Percentiles rank a stretch among this genome's conserved stretches.
phyloP scores from a whole-genome alignment of 768 basidiomycete genomes.

The Boletus barrowsii region DNA sequence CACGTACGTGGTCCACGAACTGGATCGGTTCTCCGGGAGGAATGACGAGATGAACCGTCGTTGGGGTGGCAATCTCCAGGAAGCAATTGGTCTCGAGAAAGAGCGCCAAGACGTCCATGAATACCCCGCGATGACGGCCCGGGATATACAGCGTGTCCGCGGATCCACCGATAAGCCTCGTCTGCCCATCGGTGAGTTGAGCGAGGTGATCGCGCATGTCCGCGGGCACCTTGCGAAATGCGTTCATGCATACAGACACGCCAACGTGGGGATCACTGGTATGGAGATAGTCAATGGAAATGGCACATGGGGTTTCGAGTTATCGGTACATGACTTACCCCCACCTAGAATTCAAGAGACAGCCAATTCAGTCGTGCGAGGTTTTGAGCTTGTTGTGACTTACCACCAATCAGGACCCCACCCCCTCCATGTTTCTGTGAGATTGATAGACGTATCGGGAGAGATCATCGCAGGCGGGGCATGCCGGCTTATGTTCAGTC shows the following conservation, averaged over 20 bases:
- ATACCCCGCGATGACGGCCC: constrained; percentile 35
- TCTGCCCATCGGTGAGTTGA: constrained; percentile 30
- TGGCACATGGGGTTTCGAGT: background rate
- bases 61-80: constrained; percentile 48
- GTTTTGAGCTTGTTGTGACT: constrained; percentile 2
- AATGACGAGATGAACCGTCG: constrained; percentile 41
- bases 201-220: constrained; percentile 38
- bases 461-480: constrained; percentile 41
- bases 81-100: constrained; percentile 50
- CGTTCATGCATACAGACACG: constrained; percentile 41
- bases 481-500: constrained; percentile 27
- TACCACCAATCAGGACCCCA: constrained; percentile 46
- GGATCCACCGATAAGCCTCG: constrained; percentile 46
- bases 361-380: constrained; percentile 7
- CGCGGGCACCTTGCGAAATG: constrained; percentile 35
- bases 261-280: constrained; percentile 43
- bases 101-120: constrained; percentile 41
- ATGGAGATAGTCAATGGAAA: background rate
- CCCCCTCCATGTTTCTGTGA: constrained; percentile 40
- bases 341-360: constrained; percentile 33
- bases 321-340: constrained; percentile 29
- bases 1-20: constrained; percentile 46
- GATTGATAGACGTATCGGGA: constrained; percentile 37
- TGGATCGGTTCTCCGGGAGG: constrained; percentile 40
- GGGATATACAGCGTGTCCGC: constrained; percentile 50